Base-by-base conservation (phyloP, 2,329 filamentous ascomycete genomes). In the Byssochlamys sp. region DNA sequence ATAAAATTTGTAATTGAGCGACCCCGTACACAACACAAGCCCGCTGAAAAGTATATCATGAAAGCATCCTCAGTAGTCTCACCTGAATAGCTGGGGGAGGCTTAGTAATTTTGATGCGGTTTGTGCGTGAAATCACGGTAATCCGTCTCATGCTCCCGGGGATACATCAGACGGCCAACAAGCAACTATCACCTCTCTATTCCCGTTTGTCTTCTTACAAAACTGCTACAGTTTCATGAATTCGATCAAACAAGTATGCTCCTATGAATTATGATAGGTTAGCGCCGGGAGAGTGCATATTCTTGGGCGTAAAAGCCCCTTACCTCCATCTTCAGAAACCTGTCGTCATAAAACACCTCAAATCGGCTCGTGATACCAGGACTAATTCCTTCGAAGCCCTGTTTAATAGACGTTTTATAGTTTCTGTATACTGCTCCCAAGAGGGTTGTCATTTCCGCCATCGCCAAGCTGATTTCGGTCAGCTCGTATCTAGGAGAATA, bases 361-460 rank as follows among this genome's bases (percentile, higher is more conserved):
- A 76, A 76, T 11, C 73, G 69, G 57, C 70, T 74, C 0, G 72
- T 77, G 31, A 77, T 73, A 0, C 70, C 73, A 0, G 75, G 75
- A 4, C 70, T 70, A 0, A 66, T 61, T 24, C 64, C 60, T 25
- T 72, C 67, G n/a, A 66, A 67, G 5, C 68, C 64, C 28, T 61
- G 55, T 24, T 60, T 59, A 45, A 71, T 62, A 24, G 58, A 61
- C 1, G 77, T 79, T 2, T 53, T 66, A 61, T 79, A 81, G 28
- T 63, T 67, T 54, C 74, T 65, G 63, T 81, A 80, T 3, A 81
- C 60, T 1, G 75, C 73, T 3, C 77, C 71, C 0, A 76, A 63
- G 6, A 81, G 63, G 1, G 75, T 77, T 1, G 74, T 77, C 77
- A 81, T 80, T 62, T 80, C 78, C 11, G 76, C 76, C 72, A 79